phyloP scores from a whole-genome alignment of 1,284 basidiomycete species.

The Marasmius fiardii region DNA sequence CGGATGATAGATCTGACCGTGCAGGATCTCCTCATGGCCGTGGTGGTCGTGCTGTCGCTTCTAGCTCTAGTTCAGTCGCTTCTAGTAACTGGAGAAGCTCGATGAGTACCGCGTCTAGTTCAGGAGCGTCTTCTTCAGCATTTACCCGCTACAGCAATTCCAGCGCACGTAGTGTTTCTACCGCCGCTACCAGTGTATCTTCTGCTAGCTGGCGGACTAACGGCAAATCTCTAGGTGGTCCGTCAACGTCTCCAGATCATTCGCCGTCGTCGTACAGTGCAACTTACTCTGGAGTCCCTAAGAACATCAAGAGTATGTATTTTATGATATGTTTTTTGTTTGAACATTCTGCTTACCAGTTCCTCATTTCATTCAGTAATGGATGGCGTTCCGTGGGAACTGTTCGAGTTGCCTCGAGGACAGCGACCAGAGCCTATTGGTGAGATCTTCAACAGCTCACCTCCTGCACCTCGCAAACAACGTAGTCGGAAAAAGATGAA shows the following conservation, averaged over 20 bases:
- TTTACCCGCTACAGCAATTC: conserved; percentile 80
- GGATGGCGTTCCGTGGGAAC: conserved; percentile 70
- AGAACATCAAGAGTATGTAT: conserved; percentile 77
- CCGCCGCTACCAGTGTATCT: conserved; percentile 73
- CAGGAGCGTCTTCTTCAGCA: conserved; percentile 61
- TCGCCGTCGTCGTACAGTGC: conserved; percentile 21
- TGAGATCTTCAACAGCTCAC: conserved; percentile 50
- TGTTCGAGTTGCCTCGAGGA: conserved; percentile 62
- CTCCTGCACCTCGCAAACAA: conserved; percentile 57
- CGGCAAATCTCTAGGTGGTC: conserved; percentile 26
- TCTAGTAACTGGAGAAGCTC: conserved; percentile 76
- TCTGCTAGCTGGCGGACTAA: conserved; percentile 64
- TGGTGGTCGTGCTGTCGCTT: conserved; percentile 46
- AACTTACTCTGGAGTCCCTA: conserved; percentile 42
- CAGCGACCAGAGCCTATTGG: conserved; percentile 56
- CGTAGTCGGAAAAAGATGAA: conserved; percentile 60
- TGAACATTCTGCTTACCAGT: conserved; percentile 10
- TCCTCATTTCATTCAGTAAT: conserved; percentile 46
- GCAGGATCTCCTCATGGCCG: conserved; percentile 55
- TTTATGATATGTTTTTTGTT: conserved; percentile 13
- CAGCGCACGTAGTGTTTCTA: conserved; percentile 68
- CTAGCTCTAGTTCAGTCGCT: conserved; percentile 55
- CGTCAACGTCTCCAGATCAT: conserved; percentile 12
- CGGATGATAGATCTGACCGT: conserved; percentile 33
- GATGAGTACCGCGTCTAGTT: conserved; percentile 62